Base-by-base conservation (phyloP, 169 alveolate genomes). In the Eimeria sp. region DNA sequence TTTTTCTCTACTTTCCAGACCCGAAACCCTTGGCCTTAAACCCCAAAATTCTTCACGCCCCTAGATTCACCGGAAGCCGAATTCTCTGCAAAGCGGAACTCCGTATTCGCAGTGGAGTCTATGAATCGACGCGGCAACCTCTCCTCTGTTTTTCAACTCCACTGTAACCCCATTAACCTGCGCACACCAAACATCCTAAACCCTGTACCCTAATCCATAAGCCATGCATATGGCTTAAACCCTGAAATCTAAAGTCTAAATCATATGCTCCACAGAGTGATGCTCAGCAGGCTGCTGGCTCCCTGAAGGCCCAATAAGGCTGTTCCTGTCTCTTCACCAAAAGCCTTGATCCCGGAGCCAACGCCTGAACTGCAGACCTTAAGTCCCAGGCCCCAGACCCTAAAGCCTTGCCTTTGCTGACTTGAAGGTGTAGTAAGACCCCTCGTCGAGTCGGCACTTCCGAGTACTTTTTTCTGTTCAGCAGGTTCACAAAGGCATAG, bases 91-190 rank as follows among this genome's bases (percentile, higher is more conserved):
- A 5, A 84, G 43, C 14, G 92, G 92, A 58, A 84, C 47, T 58
- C 92, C 92, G 65, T 84, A 84, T 84, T 84, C 92, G 92, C 92
- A 84, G 57, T 84, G 92, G 11, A 84, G 92, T 22, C 76, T 45
- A 58, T 84, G 92, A 34, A 84, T 84, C 9, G 92, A 84, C 14
- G 92, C 92, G 2, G 92, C 92, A 58, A 58, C 92, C 47, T 84
- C 78, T 54, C 67, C 92, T 40, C 92, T 84, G 76, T 84, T 84
- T 34, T 84, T 84, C 13, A 84, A n/a, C 40, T 84, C 92, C 58
- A 84, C 92, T n/a, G 92, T 84, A 45, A 58, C 92, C 45, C 92
- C 92, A 58, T 84, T 58, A 5, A 84, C 92, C 92, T 84, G 78
- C 30, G 76, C 22, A 84, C 10, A 57, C 75, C 16, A 49, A 54